Evolutionary conservation across 2,329 filamentous ascomycete species (phyloP).

Genomic region (Chrysosporium queenslandicum): DNA sequence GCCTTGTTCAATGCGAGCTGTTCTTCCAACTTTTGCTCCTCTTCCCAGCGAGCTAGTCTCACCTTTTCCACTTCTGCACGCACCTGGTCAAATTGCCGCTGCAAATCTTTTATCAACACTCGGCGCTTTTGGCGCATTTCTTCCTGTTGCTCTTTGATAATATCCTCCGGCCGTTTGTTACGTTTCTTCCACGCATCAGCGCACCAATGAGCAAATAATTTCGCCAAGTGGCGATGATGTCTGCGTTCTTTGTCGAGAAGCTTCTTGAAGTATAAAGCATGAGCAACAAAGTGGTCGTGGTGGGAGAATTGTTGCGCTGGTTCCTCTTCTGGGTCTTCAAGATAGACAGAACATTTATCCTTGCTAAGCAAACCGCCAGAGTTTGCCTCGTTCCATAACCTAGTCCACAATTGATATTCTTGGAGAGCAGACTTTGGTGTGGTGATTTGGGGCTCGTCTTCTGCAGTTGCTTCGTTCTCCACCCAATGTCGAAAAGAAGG

Average conservation of each 20-base stretch:
- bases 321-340: conserved; percentile 63
- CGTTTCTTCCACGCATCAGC: conserved; percentile 36
- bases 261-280: conserved; percentile 68
- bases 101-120: conserved; percentile 56
- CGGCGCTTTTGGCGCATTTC: conserved; percentile 60
- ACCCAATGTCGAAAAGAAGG: conserved; percentile 56
- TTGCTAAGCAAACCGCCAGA: conserved; percentile 65
- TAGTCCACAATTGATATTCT: conserved; percentile 60
- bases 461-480: conserved; percentile 40
- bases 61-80: conserved; percentile 48
- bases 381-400: conserved; percentile 62
- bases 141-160: conserved; percentile 65
- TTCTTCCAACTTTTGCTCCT: conserved; percentile 41
- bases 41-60: conserved; percentile 49
- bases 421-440: conserved; percentile 53
- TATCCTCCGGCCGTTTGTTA: conserved; percentile 53
- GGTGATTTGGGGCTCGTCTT: conserved; percentile 35
- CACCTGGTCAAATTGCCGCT: conserved; percentile 51
- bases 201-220: conserved; percentile 56
- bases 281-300: conserved; percentile 70
- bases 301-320: conserved; percentile 75
- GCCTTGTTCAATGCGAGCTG: conserved; percentile 47
- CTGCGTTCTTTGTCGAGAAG: conserved; percentile 70
- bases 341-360: conserved; percentile 60
- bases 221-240: conserved; percentile 66